A percentile compares a stretch with the other conserved stretches of the same genome.
Conservation (phyloP, 305 asterid genomes). For the Solanum hybrid region DNA sequence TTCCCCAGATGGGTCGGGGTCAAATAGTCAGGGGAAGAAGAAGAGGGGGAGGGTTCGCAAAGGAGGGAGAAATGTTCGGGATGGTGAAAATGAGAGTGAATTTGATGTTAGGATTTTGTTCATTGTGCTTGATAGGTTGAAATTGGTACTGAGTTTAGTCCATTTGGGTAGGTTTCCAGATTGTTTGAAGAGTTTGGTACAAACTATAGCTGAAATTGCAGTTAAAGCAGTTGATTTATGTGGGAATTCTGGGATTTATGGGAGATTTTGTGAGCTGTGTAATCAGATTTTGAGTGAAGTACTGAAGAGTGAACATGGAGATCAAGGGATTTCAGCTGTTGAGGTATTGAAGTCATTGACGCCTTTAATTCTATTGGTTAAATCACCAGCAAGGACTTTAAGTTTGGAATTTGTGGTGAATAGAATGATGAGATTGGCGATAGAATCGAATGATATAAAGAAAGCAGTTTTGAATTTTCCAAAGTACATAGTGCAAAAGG, state of each 20-base stretch:
- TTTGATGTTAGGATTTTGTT: constrained; percentile 50
- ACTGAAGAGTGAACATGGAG: constrained; percentile 69
- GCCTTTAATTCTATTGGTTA: constrained; percentile 43
- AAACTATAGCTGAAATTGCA: constrained; percentile 63
- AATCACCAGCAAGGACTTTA: constrained; percentile 52
- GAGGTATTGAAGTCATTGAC: constrained; percentile 64
- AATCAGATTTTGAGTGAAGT: constrained; percentile 46
- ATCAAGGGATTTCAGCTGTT: constrained; percentile 54
- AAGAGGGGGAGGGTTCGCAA: constrained; percentile 35
- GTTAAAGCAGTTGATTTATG: constrained; percentile 43
- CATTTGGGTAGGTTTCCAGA: constrained; percentile 85
- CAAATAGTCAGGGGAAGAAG: constrained; percentile 24
- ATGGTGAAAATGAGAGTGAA: constrained; percentile 31
- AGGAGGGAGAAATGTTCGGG: constrained; percentile 25
- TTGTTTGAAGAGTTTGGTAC: constrained; percentile 74
- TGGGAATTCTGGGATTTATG: constrained; percentile 40
- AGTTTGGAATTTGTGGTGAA: constrained; percentile 53
- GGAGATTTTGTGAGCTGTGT: constrained; percentile 45
- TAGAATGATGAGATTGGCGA: constrained; percentile 43
- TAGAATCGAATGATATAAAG: constrained; percentile 35
- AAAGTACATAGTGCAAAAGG: constrained; percentile 57
- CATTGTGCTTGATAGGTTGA: constrained; percentile 53
- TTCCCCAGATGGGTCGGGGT: constrained; percentile 20
- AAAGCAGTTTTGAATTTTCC: constrained; percentile 68
- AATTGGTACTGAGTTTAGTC: constrained; percentile 51